Evolutionary conservation across 2,329 filamentous ascomycete genomes (phyloP), one percentile per base, ranked within the genome.

Genomic region (Talaromyces sp.): DNA sequence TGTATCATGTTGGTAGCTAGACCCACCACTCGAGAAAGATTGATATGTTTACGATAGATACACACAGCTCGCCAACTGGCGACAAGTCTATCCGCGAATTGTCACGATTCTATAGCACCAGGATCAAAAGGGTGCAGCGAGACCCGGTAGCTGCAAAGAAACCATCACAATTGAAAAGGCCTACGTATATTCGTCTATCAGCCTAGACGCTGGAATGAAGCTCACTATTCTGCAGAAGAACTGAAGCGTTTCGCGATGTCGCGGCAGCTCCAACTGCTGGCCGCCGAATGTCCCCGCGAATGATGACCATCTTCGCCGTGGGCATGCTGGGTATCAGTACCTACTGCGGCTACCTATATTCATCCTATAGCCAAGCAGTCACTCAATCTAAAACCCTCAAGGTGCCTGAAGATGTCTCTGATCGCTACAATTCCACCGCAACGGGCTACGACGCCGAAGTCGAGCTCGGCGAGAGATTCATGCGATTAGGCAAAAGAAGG

Each of bases 391-490:
- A 73, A 58, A 69, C 71, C 2, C 71, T 80, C 3, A 48, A 72
- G 22, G 70, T 78, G 1, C 75, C 78, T 7, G 69, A 71, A 45
- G 80, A 82, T 64, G 79, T 83, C 16, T 81, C 81, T 33, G 77
- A 80, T 67, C 77, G 81, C 33, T 83, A 82, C 73, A 74, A 82
- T 66, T 71, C 70, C 33, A 80, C 77, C 0, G 81, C 80, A 10
- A 64, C 71, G 13, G 74, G 72, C 47, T 83, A 80, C 65, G 82
- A 83, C 69, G 75, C 76, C 6, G 78, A 81, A 60, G 79, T 83
- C 39, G 78, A 80, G 22, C 67, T 77, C 60, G 76, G 76, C 1
- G 82, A 83, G 68, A 76, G 72, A 63, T 68, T 78, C 2, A 81
- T 80, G 76, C 70, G 78, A 1, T 62, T 83, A 62, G 75, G 75